Conservation (phyloP, 2,329 filamentous ascomycete species). For the Corinectria fuckeliana region DNA sequence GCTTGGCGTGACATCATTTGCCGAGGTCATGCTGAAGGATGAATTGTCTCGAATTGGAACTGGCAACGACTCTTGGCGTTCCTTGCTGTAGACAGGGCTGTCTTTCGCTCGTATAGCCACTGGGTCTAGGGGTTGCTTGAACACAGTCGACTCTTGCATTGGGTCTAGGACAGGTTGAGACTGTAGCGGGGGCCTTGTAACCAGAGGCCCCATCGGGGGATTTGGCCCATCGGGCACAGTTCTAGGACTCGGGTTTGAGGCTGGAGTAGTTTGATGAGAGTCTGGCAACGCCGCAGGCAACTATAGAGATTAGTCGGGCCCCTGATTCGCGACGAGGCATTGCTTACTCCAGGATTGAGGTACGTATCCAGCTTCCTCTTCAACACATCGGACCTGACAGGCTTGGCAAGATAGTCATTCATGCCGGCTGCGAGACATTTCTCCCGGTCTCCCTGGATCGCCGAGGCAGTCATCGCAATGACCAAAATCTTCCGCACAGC, state of each 20-base stretch:
- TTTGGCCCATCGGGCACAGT: constrained; percentile 16
- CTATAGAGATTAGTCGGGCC: constrained; percentile 19
- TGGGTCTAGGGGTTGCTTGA: constrained; percentile 42
- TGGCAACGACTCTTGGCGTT: constrained; percentile 25
- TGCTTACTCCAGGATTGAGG: constrained; percentile 48
- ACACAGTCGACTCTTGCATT: constrained; percentile 43
- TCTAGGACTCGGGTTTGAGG: constrained; percentile 13
- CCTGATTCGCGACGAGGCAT: background rate
- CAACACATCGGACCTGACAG: constrained; percentile 86
- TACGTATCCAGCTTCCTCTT: constrained; percentile 78
- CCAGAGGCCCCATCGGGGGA: constrained; percentile 5
- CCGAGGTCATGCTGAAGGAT: constrained; percentile 29
- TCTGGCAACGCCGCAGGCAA: constrained; percentile 20
- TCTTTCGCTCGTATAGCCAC: constrained; percentile 35
- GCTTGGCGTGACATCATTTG: constrained; percentile 32
- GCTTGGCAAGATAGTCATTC: constrained; percentile 97
- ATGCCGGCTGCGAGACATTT: constrained; percentile 96
- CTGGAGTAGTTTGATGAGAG: constrained; percentile 12
- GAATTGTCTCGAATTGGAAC: constrained; percentile 34
- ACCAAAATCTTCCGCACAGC: constrained; percentile 84
- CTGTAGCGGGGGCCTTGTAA: background rate
- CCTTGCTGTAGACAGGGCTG: constrained; percentile 35
- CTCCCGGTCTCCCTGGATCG: constrained; percentile 92
- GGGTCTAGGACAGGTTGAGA: constrained; percentile 32
- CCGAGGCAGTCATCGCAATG: constrained; percentile 96